Evolutionary conservation across 1,139 yeast species (phyloP), one percentile per base, ranked within the genome.

Genomic region (Magnusiomyces ingens): DNA sequence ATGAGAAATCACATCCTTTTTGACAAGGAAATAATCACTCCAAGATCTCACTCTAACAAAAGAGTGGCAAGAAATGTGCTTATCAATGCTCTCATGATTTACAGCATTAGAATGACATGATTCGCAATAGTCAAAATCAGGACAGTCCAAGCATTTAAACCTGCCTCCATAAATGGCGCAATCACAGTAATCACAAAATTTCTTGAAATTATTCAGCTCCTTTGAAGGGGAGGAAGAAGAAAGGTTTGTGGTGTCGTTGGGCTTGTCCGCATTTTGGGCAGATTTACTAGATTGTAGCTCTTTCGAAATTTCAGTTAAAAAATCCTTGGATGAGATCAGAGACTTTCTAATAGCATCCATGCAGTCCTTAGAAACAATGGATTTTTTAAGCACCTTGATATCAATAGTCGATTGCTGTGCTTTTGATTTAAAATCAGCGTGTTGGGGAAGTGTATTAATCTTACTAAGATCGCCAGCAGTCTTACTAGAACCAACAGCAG

Each of bases 81-180:
- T n/a, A 5, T 26, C 32, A 26, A 26, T 26, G 32, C 4, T 8
- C 8, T 8, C 32, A 38, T n/a, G 19, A 53, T 42, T 49, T 18
- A 21, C 46, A 54, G 57, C 48, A 37, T 45, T 36, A 29, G 15
- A 6, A 22, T 51, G 26, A 32, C 37, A 19, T 51, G 47, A 36
- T 32, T 50, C 29, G 21, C 29, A n/a, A 42, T 78, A 69, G 59
- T 80, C 85, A 63, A 71, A 80, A 59, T 80, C 78, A 1, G 67
- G 62, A 60, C 85, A 80, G 18, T 72, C 70, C 56, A 75, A 65
- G 63, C 85, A 80, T 57, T 73, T 72, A 67, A 68, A 79, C 51
- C 85, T 74, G 10, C 58, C 55, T 1, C 81, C 81, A 26, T 49
- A 57, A 45, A 78, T 68, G 13, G 38, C 17, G 10, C 47, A 52